Percentiles rank a stretch among this genome's conserved stretches.
Evolutionary conservation across 805 yeast species (phyloP).

Genomic region (Soucietia sequanensis): DNA sequence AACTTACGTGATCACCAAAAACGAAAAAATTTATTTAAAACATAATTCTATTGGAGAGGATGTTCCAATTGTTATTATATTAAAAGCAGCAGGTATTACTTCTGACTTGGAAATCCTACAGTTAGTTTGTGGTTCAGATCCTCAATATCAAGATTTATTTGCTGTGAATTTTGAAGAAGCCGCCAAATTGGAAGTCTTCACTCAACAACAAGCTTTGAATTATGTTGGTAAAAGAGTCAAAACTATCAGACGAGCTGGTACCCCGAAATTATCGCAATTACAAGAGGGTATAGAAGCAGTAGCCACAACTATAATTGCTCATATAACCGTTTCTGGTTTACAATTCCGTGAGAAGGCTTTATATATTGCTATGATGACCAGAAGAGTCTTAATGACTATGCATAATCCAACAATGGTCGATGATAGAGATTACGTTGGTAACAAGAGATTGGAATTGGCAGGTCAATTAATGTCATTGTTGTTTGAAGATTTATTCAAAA

Average conservation of each 20-base stretch:
- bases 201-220: constrained; percentile 92
- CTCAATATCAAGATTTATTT: constrained; percentile 87
- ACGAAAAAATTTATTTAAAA: constrained; percentile 83
- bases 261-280: constrained; percentile 71
- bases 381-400: constrained; percentile 95
- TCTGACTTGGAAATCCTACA: constrained; percentile 93
- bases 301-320: constrained; percentile 96
- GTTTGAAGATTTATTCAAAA: constrained; percentile 96
- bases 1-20: constrained; percentile 91
- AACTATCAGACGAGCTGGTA: constrained; percentile 82
- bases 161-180: constrained; percentile 94
- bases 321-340: constrained; percentile 76
- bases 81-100: constrained; percentile 92
- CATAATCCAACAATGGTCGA: constrained; percentile 94
- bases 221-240: constrained; percentile 89
- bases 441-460: constrained; percentile 93
- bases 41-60: constrained; percentile 96
- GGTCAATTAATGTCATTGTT: constrained; percentile 94
- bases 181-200: constrained; percentile 76
- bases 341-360: constrained; percentile 94
- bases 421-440: constrained; percentile 98
- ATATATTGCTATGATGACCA: constrained; percentile 93
- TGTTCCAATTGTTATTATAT: constrained; percentile 86
- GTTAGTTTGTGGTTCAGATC: constrained; percentile 86
- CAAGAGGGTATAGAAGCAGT: constrained; percentile 98